Conservation (phyloP, 805 yeast genomes). For the Wickerhamiella alocasiicola region DNA sequence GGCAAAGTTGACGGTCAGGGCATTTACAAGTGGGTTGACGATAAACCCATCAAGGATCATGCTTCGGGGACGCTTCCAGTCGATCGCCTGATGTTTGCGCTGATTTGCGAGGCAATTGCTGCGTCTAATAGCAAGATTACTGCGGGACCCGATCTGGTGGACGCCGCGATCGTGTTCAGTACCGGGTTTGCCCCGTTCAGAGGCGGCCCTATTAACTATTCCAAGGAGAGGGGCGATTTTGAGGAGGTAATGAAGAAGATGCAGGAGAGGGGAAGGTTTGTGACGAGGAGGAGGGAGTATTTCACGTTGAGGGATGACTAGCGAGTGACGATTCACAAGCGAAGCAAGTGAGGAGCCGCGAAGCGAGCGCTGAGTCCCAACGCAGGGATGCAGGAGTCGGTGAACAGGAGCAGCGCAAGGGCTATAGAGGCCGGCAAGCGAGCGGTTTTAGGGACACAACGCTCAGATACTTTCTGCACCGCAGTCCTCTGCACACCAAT, state of each 20-base stretch:
- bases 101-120: not conserved
- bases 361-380: too few relatives aligned
- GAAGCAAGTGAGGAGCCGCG: too few relatives aligned
- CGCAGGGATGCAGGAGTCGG: too few relatives aligned
- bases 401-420: too few relatives aligned
- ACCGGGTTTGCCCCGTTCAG: conserved; percentile 9
- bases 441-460: too few relatives aligned
- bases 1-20: not conserved
- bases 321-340: too few relatives aligned
- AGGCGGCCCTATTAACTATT: conserved; percentile 9
- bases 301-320: conserved; percentile 1
- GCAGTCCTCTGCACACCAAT: too few relatives aligned
- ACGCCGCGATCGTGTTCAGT: conserved; percentile 4
- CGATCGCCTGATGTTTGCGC: conserved; percentile 1
- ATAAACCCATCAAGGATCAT: not conserved
- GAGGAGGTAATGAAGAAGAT: not conserved
- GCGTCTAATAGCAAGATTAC: not conserved
- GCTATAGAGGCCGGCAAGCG: too few relatives aligned
- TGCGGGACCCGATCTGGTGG: conserved; percentile 8
- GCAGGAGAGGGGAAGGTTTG: not conserved
- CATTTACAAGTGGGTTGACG: not conserved
- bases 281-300: not conserved
- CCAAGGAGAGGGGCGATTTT: not conserved
- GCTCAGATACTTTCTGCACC: too few relatives aligned
- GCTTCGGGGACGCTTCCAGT: not conserved